Evolutionary conservation across 2,329 filamentous ascomycete species (phyloP).

Genomic region (Aureobasidium sp.): DNA sequence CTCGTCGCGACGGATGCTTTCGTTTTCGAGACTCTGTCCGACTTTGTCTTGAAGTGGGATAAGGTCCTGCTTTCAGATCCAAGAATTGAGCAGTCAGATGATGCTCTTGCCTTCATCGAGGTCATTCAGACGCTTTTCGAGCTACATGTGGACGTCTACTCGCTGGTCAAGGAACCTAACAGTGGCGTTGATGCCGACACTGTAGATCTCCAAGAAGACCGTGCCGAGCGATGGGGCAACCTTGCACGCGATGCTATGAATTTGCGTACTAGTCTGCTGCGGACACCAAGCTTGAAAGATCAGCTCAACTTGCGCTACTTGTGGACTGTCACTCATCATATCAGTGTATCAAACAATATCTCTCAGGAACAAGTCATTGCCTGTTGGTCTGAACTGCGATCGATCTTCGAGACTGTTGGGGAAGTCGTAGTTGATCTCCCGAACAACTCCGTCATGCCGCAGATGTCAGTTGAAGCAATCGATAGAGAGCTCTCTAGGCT

Average conservation of each 20-base stretch:
- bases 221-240: slow-evolving; percentile 53
- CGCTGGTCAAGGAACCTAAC: slow-evolving; percentile 54
- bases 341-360: slow-evolving; percentile 50
- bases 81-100: slow-evolving; percentile 11
- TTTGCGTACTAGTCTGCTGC: slow-evolving; percentile 28
- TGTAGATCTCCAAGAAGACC: slow-evolving; percentile 50
- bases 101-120: slow-evolving; percentile 39
- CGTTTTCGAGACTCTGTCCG: slow-evolving; percentile 38
- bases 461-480: slow-evolving; percentile 73
- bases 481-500: slow-evolving; percentile 88
- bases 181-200: slow-evolving; percentile 48
- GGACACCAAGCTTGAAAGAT: slow-evolving; percentile 28
- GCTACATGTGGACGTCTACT: slow-evolving; percentile 60
- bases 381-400: slow-evolving; percentile 57
- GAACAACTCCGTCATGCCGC: slow-evolving; percentile 85
- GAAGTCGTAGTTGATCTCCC: slow-evolving; percentile 55
- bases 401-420: slow-evolving; percentile 42
- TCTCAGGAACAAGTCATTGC: slow-evolving; percentile 53
- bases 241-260: slow-evolving; percentile 51
- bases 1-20: slow-evolving; percentile 49
- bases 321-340: slow-evolving; percentile 59
- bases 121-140: slow-evolving; percentile 58
- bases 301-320: slow-evolving; percentile 53
- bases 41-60: not conserved
- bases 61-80: slow-evolving; percentile 2